A percentile compares a stretch with the other conserved stretches of the same genome.
These are phyloP conservation scores for Beauveria sp. DNA, from an alignment of 2,329 filamentous ascomycete genomes.

Conservation along the genomic window DNA sequence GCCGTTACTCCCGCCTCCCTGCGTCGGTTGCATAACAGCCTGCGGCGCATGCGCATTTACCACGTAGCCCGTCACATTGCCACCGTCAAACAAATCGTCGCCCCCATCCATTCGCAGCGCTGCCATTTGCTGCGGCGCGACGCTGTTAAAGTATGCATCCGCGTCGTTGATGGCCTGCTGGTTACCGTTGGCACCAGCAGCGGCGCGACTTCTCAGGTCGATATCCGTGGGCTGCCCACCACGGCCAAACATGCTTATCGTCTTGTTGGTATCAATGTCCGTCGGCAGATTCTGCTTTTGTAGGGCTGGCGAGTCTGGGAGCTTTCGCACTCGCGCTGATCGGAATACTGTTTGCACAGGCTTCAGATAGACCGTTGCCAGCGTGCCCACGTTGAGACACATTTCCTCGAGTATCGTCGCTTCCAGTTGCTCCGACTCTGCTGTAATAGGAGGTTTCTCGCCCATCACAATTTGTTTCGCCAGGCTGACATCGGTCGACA, in stretches of 20 bases:
- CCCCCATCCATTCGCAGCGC: constrained; percentile 59
- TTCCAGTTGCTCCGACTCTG: constrained; percentile 91
- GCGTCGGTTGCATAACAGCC: constrained; percentile 63
- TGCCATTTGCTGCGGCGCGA: constrained; percentile 67
- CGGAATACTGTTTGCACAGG: constrained; percentile 96
- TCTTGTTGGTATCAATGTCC: constrained; percentile 48
- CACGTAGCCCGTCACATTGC: constrained; percentile 52
- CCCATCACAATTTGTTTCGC: constrained; percentile 93
- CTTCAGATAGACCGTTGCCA: constrained; percentile 96
- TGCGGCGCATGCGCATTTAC: constrained; percentile 78
- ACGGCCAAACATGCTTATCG: constrained; percentile 49
- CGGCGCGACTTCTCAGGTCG: constrained; percentile 33
- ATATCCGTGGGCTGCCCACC: constrained; percentile 45
- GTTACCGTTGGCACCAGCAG: constrained; percentile 29
- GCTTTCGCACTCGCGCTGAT: constrained; percentile 68
- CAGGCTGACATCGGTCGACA: constrained; percentile 82
- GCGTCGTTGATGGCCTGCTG: constrained; percentile 75
- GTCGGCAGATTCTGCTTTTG: constrained; percentile 62
- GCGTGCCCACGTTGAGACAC: constrained; percentile 90
- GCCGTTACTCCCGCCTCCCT: constrained; percentile 57
- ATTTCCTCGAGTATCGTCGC: constrained; percentile 89
- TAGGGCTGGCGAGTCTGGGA: constrained; percentile 77
- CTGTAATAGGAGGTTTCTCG: constrained; percentile 91
- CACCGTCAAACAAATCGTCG: constrained; percentile 55
- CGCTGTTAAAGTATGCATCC: constrained; percentile 79